phyloP scores from a whole-genome alignment of 2,329 filamentous ascomycete species.

The Colletotrichum costaricense region DNA sequence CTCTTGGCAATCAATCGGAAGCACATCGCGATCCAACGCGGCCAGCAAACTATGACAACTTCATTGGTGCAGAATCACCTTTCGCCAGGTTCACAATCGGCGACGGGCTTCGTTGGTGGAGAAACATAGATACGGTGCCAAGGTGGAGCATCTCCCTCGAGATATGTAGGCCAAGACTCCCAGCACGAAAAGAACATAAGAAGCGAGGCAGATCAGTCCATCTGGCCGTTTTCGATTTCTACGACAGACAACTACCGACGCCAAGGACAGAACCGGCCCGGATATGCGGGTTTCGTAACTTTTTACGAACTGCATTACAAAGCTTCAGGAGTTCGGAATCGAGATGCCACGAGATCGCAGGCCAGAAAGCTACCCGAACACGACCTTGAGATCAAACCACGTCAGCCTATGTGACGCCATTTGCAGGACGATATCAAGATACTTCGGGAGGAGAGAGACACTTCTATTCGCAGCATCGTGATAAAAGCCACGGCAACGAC shows the following conservation, averaged over 20 bases:
- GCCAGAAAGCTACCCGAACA: not conserved
- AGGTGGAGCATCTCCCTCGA: constrained; percentile 18
- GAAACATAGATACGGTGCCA: constrained; percentile 18
- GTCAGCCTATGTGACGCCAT: not conserved
- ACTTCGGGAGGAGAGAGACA: not conserved
- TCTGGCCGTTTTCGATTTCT: constrained; percentile 14
- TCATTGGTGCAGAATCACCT: constrained; percentile 20
- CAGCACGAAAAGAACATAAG: constrained; percentile 18
- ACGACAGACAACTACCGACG: constrained; percentile 9
- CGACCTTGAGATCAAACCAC: not conserved
- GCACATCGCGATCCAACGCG: not conserved
- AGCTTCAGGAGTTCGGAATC: not conserved
- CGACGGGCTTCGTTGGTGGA: constrained; percentile 29
- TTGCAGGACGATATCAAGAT: not conserved
- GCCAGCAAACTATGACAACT: not conserved
- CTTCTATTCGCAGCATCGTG: not conserved
- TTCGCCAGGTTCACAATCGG: not conserved
- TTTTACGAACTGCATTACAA: not conserved
- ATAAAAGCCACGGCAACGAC: not conserved
- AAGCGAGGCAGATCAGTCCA: constrained; percentile 28
- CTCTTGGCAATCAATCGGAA: constrained; percentile 17
- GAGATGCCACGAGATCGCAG: not conserved
- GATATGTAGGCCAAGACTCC: constrained; percentile 27
- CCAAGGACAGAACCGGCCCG: constrained; percentile 26
- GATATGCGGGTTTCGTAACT: constrained; percentile 15